Base-by-base conservation (phyloP, 345 rosid species). In the Citrus maxima region DNA sequence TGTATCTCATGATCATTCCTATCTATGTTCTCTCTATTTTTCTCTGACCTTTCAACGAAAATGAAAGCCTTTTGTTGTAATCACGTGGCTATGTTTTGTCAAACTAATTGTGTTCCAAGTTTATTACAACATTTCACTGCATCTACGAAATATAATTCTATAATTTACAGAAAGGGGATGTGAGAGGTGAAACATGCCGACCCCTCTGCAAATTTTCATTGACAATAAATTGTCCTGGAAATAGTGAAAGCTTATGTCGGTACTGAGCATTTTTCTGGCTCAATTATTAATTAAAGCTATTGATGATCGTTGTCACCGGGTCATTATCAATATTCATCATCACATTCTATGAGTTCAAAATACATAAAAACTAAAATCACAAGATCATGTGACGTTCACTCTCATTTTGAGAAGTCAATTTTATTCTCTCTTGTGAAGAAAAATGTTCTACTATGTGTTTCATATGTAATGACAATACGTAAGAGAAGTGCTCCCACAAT, bases 101-200 rank as follows among this genome's bases (percentile, higher is more conserved):
- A 65, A 65, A 65, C 8, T 19, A 32, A 65, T 18, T 4, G 12
- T 6, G 67, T 5, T 32, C 34, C 69, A 8, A 62, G 35, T 27
- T 18, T 27, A 62, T 27, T 62, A 62, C 51, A 42, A 16, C 10
- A 63, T 34, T 34, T 34, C 18, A 34, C 70, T 51, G 22, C 54
- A 7, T 5, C 5, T 25, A 24, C 28, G 30, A 40, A 3, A 13
- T 16, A 51, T 22, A 62, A 27, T 7, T 40, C 1, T 25, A 54
- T 12, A 35, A 61, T 12, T 63, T 27, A 60, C 40, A 38, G 27
- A 46, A 25, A 25, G 56, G 54, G 66, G 60, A 73, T 35, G 76
- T 73, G 67, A 58, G 32, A 51, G 70, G 77, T 85, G 87, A 75
- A 82, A 82, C 84, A 85, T 42, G 81, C 8, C 60, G 83, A 72